Evolutionary conservation across 2,329 filamentous ascomycete genomes (phyloP), one percentile per base, ranked within the genome.

Genomic region (Sporothrix sp.): DNA sequence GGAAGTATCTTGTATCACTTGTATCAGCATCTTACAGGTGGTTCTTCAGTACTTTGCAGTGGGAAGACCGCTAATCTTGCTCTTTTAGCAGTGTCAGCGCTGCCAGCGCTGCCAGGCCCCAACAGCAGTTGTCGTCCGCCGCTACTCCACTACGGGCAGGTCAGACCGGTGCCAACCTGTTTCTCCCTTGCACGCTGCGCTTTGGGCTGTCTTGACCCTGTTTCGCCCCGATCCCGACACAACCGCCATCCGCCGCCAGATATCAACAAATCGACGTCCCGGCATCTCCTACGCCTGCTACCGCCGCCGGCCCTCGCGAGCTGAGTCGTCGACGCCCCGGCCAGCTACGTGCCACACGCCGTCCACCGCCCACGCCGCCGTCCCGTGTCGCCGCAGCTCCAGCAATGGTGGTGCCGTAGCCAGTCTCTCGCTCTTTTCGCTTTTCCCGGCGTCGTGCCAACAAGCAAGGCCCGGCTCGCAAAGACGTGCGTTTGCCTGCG

Each of bases 401-500:
- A 32, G 46, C 46, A 48, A 48, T 48, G 46, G 46, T 48, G 36
- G 27, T 48, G 25, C 46, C 36, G 25, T 48, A 48, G 27, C 35
- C 35, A 47, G 30, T n/a, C 35, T 38, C 21, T 28, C 27, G 27
- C 23, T 37, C 28, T 16, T 9, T 20, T 20, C 13, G 27, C 32
- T 25, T 16, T 27, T 9, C 6, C 30, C 33, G 27, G n/a, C 11
- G 14, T 13, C 3, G 14, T 5, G 25, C 23, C 11, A 4, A 18
- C 33, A n/a, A n/a, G n/a, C n/a, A n/a, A n/a, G n/a, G n/a, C n/a
- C n/a, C n/a, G n/a, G n/a, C n/a, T n/a, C n/a, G n/a, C n/a, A n/a
- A n/a, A n/a, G n/a, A n/a, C n/a, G n/a, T n/a, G n/a, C n/a, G n/a
- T n/a, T n/a, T n/a, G n/a, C n/a, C n/a, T n/a, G n/a, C n/a, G n/a